Evolutionary conservation across 2,329 filamentous ascomycete species (phyloP).

Genomic region (Phialocephala sp.): DNA sequence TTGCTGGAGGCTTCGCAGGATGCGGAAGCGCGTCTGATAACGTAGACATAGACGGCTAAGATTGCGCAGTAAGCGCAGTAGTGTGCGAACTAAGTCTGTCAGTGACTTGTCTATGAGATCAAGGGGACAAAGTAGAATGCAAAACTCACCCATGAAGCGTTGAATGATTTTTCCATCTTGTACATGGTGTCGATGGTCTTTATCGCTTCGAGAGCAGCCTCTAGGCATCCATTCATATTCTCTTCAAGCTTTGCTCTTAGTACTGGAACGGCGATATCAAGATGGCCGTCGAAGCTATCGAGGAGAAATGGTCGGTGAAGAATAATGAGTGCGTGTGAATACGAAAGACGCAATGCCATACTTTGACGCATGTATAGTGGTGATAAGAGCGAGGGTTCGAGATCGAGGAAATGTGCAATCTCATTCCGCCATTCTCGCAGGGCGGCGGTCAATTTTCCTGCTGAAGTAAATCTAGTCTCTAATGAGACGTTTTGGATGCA

Average conservation of each 20-base stretch:
- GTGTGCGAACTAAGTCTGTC: slow-evolving; percentile 46
- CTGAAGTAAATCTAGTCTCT: neutral
- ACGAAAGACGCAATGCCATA: slow-evolving; percentile 19
- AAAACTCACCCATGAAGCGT: slow-evolving; percentile 32
- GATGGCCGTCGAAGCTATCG: slow-evolving; percentile 34
- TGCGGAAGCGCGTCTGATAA: slow-evolving; percentile 45
- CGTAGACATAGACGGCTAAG: slow-evolving; percentile 49
- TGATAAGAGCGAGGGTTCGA: slow-evolving; percentile 5
- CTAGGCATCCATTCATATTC: slow-evolving; percentile 17
- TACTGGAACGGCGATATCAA: neutral
- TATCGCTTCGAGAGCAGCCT: slow-evolving; percentile 18
- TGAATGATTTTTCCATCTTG: slow-evolving; percentile 8
- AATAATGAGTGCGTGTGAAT: slow-evolving; percentile 41
- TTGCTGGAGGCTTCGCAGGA: neutral
- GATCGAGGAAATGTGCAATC: slow-evolving; percentile 17
- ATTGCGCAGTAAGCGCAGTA: slow-evolving; percentile 50
- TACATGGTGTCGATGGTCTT: slow-evolving; percentile 18
- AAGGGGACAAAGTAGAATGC: too few relatives aligned
- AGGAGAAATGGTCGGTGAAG: slow-evolving; percentile 43
- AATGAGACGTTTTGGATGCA: slow-evolving; percentile 6
- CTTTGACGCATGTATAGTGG: slow-evolving; percentile 18
- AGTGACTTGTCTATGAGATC: too few relatives aligned
- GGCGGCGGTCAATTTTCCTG: slow-evolving; percentile 1
- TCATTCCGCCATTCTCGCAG: slow-evolving; percentile 18
- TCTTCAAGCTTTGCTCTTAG: slow-evolving; percentile 28